Evolutionary conservation across 495 filamentous ascomycete genomes (phyloP).

Genomic region (Daldinia childiae): DNA sequence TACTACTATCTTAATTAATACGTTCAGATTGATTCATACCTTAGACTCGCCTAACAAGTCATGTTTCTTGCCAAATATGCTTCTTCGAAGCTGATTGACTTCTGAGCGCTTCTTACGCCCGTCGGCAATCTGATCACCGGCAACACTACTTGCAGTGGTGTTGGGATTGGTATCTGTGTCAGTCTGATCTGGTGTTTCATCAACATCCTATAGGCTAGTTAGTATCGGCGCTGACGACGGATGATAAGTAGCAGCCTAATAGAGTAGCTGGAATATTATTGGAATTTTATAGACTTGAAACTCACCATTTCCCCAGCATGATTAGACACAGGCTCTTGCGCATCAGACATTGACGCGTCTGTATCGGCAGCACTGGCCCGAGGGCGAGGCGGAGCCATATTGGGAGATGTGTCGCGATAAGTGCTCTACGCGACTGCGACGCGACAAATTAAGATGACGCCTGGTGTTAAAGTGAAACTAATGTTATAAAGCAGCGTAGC

Average conservation of each 20-base stretch:
- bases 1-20: slow-evolving; percentile 6
- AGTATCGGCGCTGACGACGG: background rate
- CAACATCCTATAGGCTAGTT: slow-evolving; percentile 64
- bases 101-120: slow-evolving; percentile 86
- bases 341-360: slow-evolving; percentile 69
- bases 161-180: slow-evolving; percentile 95
- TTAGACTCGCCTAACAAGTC: slow-evolving; percentile 88
- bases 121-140: slow-evolving; percentile 74
- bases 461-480: background rate
- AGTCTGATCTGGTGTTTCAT: slow-evolving; percentile 86
- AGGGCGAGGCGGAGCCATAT: slow-evolving; percentile 69
- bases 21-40: slow-evolving; percentile 60
- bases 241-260: background rate
- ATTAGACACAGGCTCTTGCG: slow-evolving; percentile 57
- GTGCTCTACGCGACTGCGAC: slow-evolving; percentile 52
- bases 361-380: slow-evolving; percentile 59
- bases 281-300: slow-evolving; percentile 11
- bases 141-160: slow-evolving; percentile 87
- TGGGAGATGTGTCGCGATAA: slow-evolving; percentile 36
- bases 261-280: background rate
- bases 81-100: slow-evolving; percentile 86
- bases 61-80: slow-evolving; percentile 93
- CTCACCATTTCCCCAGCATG: slow-evolving; percentile 60
- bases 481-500: background rate
- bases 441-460: slow-evolving; percentile 38